Conservation (phyloP, 371 early-diverging fungal genomes). For the Mucor sp. region DNA sequence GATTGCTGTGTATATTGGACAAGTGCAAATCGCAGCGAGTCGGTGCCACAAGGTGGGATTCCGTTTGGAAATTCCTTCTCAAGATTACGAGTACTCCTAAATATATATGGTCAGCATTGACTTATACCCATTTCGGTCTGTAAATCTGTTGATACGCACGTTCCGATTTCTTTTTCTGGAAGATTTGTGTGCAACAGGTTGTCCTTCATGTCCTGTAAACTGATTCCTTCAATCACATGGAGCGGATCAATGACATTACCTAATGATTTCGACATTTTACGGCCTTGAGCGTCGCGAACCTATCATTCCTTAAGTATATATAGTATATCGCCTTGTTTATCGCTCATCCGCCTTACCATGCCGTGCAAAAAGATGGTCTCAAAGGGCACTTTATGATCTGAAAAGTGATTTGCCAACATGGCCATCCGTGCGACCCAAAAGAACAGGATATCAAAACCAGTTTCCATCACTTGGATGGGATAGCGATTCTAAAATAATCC, state of each 20-base stretch:
- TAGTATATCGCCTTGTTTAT: neutral
- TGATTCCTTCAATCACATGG: slow-evolving; percentile 91
- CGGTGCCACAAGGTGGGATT: slow-evolving; percentile 96
- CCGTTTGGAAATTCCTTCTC: slow-evolving; percentile 93
- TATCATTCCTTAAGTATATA: slow-evolving; percentile 7
- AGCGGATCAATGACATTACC: slow-evolving; percentile 99
- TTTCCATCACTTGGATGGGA: slow-evolving; percentile 94
- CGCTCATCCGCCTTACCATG: slow-evolving; percentile 54
- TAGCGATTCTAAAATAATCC: slow-evolving; percentile 52
- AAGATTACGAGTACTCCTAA: slow-evolving; percentile 65
- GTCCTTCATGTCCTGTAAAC: slow-evolving; percentile 67
- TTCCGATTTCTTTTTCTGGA: slow-evolving; percentile 77
- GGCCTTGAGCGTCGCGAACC: slow-evolving; percentile 95
- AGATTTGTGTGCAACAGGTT: slow-evolving; percentile 79
- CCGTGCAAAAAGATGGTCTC: slow-evolving; percentile 79
- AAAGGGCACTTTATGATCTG: slow-evolving; percentile 82
- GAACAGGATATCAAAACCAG: slow-evolving; percentile 99
- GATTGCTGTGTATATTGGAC: slow-evolving; percentile 85
- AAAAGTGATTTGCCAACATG: slow-evolving; percentile 94
- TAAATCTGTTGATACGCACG: slow-evolving; percentile 34
- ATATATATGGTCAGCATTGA: slow-evolving; percentile 2
- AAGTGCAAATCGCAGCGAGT: slow-evolving; percentile 93
- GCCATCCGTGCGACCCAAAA: slow-evolving; percentile 99
- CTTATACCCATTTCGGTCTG: neutral
- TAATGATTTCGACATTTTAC: slow-evolving; percentile 98